Percentiles rank a stretch among this genome's conserved stretches.
Evolutionary conservation across 345 rosid species (phyloP).

Genomic region (Rhizophora mangle): DNA sequence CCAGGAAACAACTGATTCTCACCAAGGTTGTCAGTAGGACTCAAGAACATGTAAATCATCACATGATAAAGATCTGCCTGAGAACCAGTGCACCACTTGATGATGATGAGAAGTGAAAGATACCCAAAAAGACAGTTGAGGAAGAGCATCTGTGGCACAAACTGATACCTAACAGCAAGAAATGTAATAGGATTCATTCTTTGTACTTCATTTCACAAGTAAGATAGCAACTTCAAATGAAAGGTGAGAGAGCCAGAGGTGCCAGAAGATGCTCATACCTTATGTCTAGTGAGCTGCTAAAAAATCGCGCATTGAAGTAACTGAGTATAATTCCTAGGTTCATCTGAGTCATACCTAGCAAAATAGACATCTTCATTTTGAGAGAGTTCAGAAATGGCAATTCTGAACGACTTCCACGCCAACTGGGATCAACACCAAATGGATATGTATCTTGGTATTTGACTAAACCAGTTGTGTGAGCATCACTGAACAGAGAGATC

Average conservation of each 20-base stretch:
- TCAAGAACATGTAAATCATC: slow-evolving; percentile 97
- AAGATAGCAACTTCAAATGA: neutral
- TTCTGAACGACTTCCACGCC: slow-evolving; percentile 99
- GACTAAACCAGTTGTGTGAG: slow-evolving; percentile 61
- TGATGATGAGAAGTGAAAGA: slow-evolving; percentile 81
- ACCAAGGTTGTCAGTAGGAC: slow-evolving; percentile 88
- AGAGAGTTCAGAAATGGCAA: slow-evolving; percentile 91
- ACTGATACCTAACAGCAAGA: slow-evolving; percentile 75
- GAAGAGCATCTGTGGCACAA: slow-evolving; percentile 93
- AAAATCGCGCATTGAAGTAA: slow-evolving; percentile 87
- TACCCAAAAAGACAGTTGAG: slow-evolving; percentile 93
- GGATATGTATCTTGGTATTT: slow-evolving; percentile 85
- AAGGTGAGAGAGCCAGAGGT: neutral
- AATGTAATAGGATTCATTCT: slow-evolving; percentile 19
- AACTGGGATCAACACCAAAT: slow-evolving; percentile 97
- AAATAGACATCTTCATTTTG: slow-evolving; percentile 97
- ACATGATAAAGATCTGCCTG: slow-evolving; percentile 98
- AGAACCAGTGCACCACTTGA: slow-evolving; percentile 99
- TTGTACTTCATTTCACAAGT: neutral
- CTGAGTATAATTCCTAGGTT: slow-evolving; percentile 80
- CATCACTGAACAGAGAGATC: slow-evolving; percentile 57
- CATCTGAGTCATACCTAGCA: slow-evolving; percentile 92
- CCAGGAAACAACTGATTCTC: slow-evolving; percentile 93
- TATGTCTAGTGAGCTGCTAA: slow-evolving; percentile 66
- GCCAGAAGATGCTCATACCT: slow-evolving; percentile 40